A percentile compares a stretch with the other conserved stretches of the same genome.
phyloP scores from a whole-genome alignment of 192 early-diverging fungal species.

The Gigaspora rosea region DNA sequence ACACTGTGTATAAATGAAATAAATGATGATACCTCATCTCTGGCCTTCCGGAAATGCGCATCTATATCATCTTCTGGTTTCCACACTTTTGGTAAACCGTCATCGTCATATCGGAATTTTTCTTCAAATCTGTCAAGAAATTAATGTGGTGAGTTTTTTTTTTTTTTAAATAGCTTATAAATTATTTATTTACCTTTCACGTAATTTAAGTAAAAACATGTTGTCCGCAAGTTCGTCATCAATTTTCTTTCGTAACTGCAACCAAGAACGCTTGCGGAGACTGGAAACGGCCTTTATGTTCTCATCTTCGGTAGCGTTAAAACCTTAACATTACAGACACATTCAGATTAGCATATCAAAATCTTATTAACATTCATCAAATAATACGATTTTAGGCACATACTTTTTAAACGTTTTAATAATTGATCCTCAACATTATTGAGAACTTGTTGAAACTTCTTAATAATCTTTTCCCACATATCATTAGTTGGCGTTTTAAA shows the following conservation, averaged over 20 bases:
- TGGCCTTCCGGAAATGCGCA: conserved; percentile 72
- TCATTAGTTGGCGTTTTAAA: conserved; percentile 65
- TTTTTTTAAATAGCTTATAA: not conserved
- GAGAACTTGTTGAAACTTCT: conserved; percentile 55
- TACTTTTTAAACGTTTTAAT: conserved; percentile 54
- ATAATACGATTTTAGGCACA: not conserved
- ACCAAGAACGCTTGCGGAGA: conserved; percentile 73
- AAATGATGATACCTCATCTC: conserved; percentile 50
- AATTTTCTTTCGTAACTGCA: conserved; percentile 67
- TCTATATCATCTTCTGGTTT: conserved; percentile 95
- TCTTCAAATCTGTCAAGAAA: conserved; percentile 70
- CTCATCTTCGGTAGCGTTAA: conserved; percentile 56
- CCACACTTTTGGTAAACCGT: conserved; percentile 94
- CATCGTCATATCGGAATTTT: conserved; percentile 91
- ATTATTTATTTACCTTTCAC: conserved; percentile 43
- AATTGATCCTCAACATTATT: conserved; percentile 57
- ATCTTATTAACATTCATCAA: too few species aligned
- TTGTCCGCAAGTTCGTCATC: conserved; percentile 83
- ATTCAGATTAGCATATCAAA: too few species aligned
- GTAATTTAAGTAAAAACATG: conserved; percentile 79
- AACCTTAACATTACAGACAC: conserved; percentile 28
- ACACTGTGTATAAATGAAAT: not conserved
- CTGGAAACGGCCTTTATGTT: conserved; percentile 52
- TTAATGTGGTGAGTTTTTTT: not conserved
- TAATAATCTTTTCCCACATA: conserved; percentile 77